Evolutionary conservation across 768 basidiomycete species (phyloP).

Genomic region (Phylloporus arenicola): DNA sequence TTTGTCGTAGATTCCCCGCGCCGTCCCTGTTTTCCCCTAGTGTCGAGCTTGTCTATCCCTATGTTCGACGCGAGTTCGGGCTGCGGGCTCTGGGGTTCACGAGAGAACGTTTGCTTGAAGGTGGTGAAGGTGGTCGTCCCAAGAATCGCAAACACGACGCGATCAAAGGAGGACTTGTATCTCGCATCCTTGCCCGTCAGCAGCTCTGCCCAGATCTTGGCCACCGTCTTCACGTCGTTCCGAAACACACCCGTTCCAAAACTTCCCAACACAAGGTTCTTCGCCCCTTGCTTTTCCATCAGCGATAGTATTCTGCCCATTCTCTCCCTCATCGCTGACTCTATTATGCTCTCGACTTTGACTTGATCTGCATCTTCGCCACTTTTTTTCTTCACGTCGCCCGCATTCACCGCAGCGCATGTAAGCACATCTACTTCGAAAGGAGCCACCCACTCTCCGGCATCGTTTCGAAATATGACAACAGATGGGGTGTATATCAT

Average conservation of each 20-base stretch:
- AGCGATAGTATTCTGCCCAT: constrained; percentile 64
- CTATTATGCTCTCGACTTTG: constrained; percentile 38
- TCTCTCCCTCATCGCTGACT: constrained; percentile 57
- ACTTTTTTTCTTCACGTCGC: constrained; percentile 35
- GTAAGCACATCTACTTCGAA: constrained; percentile 62
- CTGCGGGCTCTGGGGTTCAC: constrained; percentile 18
- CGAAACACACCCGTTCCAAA: constrained; percentile 78
- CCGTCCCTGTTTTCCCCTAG: no score
- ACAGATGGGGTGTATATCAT: constrained; percentile 72
- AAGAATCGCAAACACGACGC: constrained; percentile 62
- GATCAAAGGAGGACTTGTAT: constrained; percentile 56
- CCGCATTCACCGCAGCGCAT: constrained; percentile 72
- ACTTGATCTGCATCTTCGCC: constrained; percentile 2
- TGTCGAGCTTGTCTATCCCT: no score
- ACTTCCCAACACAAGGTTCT: constrained; percentile 61
- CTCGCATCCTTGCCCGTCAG: constrained; percentile 44
- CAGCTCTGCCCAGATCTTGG: constrained; percentile 60
- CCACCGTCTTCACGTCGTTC: constrained; percentile 56
- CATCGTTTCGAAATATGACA: constrained; percentile 57
- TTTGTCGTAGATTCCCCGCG: no score
- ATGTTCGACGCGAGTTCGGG: no score
- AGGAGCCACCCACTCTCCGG: constrained; percentile 51
- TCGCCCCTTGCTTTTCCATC: constrained; percentile 56
- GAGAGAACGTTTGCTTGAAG: constrained; percentile 39
- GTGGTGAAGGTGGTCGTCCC: constrained; percentile 43